A percentile compares a stretch with the other conserved stretches of the same genome.
Conservation (phyloP, 257 asterid genomes). For the Plectranthus barbatus region DNA sequence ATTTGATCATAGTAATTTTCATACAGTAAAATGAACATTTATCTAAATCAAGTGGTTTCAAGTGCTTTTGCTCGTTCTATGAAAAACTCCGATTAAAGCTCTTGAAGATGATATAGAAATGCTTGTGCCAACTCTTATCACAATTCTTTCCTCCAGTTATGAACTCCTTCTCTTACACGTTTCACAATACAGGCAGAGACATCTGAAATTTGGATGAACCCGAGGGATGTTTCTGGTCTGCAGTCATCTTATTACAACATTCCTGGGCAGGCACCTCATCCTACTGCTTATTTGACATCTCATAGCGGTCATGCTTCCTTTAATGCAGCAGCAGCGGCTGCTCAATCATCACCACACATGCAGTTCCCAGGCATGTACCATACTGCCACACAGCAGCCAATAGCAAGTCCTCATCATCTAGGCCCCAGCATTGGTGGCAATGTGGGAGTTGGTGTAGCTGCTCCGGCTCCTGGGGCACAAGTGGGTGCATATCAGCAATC, state of each 20-base stretch:
- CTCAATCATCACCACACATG: constrained; percentile 93
- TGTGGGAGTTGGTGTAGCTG: constrained; percentile 73
- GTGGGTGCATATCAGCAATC: constrained; percentile 87
- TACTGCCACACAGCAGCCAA: constrained; percentile 57
- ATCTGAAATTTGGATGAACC: constrained; percentile 90
- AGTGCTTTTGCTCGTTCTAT: neutral
- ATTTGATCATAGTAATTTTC: neutral
- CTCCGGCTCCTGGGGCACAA: constrained; percentile 76
- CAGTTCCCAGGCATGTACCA: constrained; percentile 84
- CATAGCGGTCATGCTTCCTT: constrained; percentile 74
- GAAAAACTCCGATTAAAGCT: neutral
- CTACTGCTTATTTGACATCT: constrained; percentile 61
- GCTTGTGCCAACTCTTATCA: no score
- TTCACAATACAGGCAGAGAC: constrained; percentile 65
- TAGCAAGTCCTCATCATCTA: constrained; percentile 72
- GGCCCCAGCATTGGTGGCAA: constrained; percentile 69
- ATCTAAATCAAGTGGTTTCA: neutral
- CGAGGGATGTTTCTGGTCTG: constrained; percentile 56
- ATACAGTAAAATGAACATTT: neutral
- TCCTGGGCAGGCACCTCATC: constrained; percentile 81
- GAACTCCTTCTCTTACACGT: neutral
- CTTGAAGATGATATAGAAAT: neutral
- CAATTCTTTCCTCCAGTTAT: neutral
- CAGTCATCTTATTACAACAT: constrained; percentile 85
- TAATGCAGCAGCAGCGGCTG: constrained; percentile 64